A percentile compares a stretch with the other conserved stretches of the same genome.
phyloP scores from a whole-genome alignment of 1,284 basidiomycete genomes.

The Cryptococcus sp. region DNA sequence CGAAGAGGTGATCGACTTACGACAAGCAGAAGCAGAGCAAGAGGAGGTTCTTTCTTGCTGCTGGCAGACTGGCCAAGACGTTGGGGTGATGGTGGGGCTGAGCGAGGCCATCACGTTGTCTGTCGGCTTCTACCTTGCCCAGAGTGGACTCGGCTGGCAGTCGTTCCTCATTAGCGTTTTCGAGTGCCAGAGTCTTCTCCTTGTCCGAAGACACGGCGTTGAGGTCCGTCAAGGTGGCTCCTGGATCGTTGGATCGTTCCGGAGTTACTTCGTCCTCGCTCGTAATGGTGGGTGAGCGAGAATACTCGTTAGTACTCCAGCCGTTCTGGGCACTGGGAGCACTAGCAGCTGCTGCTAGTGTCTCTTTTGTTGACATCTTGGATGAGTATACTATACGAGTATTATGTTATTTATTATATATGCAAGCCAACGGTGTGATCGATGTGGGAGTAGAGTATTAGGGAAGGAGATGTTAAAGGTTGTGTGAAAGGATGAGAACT shows the following conservation, averaged over 20 bases:
- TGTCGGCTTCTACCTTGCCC: constrained; percentile 17
- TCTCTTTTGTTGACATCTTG: no score
- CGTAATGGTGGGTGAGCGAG: constrained; percentile 16
- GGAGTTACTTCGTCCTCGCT: constrained; percentile 7
- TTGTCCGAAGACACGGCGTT: constrained; percentile 4
- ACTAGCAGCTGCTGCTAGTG: no score
- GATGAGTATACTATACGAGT: no score
- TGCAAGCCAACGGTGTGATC: no score
- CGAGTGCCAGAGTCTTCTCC: constrained; percentile 9
- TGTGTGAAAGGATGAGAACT: no score
- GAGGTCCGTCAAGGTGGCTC: constrained; percentile 18
- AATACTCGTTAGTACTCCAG: constrained; percentile 5
- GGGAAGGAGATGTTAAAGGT: no score
- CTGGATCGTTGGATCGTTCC: constrained; percentile 1
- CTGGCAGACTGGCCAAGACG: constrained; percentile 28
- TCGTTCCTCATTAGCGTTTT: constrained; percentile 5
- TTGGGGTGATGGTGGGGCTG: constrained; percentile 18
- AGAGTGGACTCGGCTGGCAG: constrained; percentile 23
- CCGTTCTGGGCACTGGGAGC: no score
- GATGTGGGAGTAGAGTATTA: no score
- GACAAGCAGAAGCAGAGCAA: constrained; percentile 40
- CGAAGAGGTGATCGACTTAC: constrained; percentile 10
- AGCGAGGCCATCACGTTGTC: constrained; percentile 10
- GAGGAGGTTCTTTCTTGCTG: constrained; percentile 35
- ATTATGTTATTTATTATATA: no score